Base-by-base conservation (phyloP, 495 filamentous ascomycete species). In the Penicillium manginii region DNA sequence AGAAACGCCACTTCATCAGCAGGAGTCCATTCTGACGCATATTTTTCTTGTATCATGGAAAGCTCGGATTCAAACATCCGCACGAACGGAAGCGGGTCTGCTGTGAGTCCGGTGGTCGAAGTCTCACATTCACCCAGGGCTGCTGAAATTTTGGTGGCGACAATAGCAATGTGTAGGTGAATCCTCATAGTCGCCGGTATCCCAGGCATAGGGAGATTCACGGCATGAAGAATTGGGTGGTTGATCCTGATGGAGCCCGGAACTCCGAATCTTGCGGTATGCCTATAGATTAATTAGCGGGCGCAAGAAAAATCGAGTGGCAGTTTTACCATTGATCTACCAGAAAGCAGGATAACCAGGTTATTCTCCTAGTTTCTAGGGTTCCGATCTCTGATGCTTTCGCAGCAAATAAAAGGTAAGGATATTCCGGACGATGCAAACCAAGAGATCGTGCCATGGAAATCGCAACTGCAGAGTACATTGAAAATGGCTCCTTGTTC, bases 401-500 rank as follows among this genome's bases (percentile, higher is more conserved):
- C 17, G 51, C 51, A 26, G 51, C 51, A 54, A 54, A 54, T n/a
- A 54, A 29, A 42, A 43, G 17, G 17, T 31, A 54, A 29, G 51
- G 51, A 54, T 54, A 17, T 31, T 54, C 6, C 29, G 51, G 51
- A 43, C 51, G 51, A 54, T 54, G 51, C 37, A 54, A 43, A 19
- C 51, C 51, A 45, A 54, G 51, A 43, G 51, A 54, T 12, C 51
- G 51, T 23, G 51, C 35, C 51, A 54, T 54, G 3, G 51, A 54
- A 43, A 54, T 54, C 5, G 51, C 51, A 14, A 54, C 35, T 10
- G 51, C 51, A 43, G 19, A 15, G 8, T 54, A 54, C 51, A 54
- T 54, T 43, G 51, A 54, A n/a, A 54, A 43, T 8, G 51, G 51
- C 51, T 54, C 51, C 15, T 42, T 54, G 22, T 54, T 54, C 51